These are phyloP conservation scores for Fibroporia radiculosa DNA, from an alignment of 768 basidiomycete species.

Conservation along the genomic window DNA sequence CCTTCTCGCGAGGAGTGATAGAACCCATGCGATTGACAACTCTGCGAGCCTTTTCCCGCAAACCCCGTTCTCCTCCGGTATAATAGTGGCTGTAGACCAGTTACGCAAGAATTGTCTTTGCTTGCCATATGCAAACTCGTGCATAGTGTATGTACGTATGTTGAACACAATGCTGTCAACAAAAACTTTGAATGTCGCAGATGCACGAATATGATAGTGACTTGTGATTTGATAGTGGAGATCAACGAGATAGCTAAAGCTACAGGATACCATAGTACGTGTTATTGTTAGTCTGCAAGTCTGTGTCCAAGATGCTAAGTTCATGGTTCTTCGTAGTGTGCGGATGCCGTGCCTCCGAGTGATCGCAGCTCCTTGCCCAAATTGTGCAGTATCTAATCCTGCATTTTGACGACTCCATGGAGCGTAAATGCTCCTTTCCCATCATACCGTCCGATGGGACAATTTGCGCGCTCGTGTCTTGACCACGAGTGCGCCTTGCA, in stretches of 20 bases:
- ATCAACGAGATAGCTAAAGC: too few species aligned
- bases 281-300: too few species aligned
- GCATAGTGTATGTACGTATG: background rate
- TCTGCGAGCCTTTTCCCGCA: constrained; percentile 18
- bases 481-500: background rate
- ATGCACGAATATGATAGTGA: background rate
- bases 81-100: background rate
- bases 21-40: constrained; percentile 45
- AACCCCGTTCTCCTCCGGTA: background rate
- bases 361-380: background rate
- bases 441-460: background rate
- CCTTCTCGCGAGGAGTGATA: constrained; percentile 59
- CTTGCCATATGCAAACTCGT: background rate
- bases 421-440: background rate
- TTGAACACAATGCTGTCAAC: background rate
- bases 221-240: too few species aligned
- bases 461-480: background rate
- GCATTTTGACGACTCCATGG: background rate
- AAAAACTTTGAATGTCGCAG: background rate
- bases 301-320: too few species aligned
- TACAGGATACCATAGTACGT: too few species aligned
- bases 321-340: too few species aligned
- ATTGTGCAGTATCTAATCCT: background rate
- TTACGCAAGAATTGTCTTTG: too few species aligned
- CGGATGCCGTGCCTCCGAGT: too few species aligned